Percentiles rank a stretch among this genome's conserved stretches.
phyloP scores from a whole-genome alignment of 23 red algal species.

The Gracilariopsis chorda region DNA sequence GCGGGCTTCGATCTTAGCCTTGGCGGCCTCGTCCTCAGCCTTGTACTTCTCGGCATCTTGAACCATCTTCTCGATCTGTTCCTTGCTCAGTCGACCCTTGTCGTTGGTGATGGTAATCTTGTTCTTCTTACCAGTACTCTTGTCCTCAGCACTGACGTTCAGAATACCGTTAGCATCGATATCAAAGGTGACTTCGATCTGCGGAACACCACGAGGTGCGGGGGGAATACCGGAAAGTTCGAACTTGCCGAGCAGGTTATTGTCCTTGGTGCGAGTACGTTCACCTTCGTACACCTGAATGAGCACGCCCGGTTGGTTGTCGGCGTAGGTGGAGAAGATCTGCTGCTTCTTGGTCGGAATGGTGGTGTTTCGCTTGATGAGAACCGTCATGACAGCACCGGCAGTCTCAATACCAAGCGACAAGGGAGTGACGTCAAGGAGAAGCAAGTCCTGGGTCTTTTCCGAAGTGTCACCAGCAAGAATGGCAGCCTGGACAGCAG shows the following conservation, averaged over 20 bases:
- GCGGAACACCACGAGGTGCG: constrained; percentile 95
- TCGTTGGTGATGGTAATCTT: constrained; percentile 99
- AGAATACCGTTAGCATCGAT: constrained; percentile 99
- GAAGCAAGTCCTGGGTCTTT: constrained; percentile 93
- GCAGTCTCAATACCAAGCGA: constrained; percentile 98
- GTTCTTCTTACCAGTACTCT: constrained; percentile 96
- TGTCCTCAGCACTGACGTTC: constrained; percentile 97
- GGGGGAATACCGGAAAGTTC: constrained; percentile 96
- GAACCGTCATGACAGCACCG: constrained; percentile 96
- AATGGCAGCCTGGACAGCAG: constrained; percentile 97
- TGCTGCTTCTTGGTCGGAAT: constrained; percentile 99
- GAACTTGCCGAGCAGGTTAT: constrained; percentile 96
- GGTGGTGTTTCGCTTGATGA: constrained; percentile 98
- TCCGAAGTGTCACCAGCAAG: constrained; percentile 92
- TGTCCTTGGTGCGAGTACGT: constrained; percentile 96
- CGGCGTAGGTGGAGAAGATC: constrained; percentile 99
- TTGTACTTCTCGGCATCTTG: constrained; percentile 98
- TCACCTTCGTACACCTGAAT: constrained; percentile 99
- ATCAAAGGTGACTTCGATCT: constrained; percentile 99
- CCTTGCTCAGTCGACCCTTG: constrained; percentile 95
- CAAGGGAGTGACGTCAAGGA: constrained; percentile 98
- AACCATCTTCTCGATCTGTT: constrained; percentile 97
- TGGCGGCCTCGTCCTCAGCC: constrained; percentile 90
- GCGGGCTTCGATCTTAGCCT: constrained; percentile 80
- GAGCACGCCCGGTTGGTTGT: constrained; percentile 98